Evolutionary conservation across 495 filamentous ascomycete species (phyloP).

Genomic region (Polyplosphaeria fusca): DNA sequence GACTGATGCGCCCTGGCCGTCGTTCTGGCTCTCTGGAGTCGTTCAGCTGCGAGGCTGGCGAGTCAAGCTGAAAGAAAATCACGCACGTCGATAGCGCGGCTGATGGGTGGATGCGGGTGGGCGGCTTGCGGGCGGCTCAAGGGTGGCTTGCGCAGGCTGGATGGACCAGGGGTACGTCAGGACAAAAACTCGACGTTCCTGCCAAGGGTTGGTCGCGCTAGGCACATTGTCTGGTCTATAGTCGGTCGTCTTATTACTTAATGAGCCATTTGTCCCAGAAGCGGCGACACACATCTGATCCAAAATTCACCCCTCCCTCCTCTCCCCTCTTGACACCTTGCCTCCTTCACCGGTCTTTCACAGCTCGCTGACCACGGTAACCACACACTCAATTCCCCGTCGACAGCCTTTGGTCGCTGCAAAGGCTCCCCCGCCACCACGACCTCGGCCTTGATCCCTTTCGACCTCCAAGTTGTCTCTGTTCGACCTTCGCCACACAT

Average conservation of each 20-base stretch:
- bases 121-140: no score
- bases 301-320: slow-evolving; percentile 12
- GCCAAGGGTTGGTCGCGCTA: neutral
- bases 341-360: neutral
- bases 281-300: slow-evolving; percentile 2
- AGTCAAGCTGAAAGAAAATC: neutral
- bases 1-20: neutral
- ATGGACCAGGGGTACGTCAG: slow-evolving; percentile 13
- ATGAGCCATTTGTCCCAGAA: slow-evolving; percentile 28
- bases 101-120: neutral
- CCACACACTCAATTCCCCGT: neutral
- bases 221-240: neutral
- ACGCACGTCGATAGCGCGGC: neutral
- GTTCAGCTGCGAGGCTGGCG: neutral
- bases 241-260: slow-evolving; percentile 14
- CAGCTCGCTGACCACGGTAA: neutral
- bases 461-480: slow-evolving; percentile 71
- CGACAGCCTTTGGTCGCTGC: slow-evolving; percentile 27
- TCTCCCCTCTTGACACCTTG: neutral
- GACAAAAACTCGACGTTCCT: neutral
- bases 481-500: slow-evolving; percentile 57
- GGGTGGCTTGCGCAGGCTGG: neutral
- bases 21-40: no score
- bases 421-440: slow-evolving; percentile 26
- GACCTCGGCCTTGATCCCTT: slow-evolving; percentile 22